These are phyloP conservation scores for Kickxella alabastrina DNA, from an alignment of 192 early-diverging fungal genomes.

Conservation along the genomic window DNA sequence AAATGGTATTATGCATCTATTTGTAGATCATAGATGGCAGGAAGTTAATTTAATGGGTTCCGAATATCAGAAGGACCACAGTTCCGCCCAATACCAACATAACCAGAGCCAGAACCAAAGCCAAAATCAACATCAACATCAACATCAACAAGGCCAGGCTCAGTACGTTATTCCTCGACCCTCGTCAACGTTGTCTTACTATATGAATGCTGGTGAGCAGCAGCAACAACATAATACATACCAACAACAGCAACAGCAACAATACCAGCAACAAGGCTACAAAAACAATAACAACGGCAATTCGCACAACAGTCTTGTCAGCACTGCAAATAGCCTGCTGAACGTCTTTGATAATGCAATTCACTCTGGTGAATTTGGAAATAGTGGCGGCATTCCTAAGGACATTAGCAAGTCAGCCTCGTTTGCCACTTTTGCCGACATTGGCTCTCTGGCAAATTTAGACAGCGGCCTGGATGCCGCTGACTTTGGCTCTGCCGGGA, in stretches of 20 bases:
- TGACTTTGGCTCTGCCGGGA: background rate
- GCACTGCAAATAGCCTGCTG: background rate
- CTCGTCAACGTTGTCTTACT: conserved; percentile 15
- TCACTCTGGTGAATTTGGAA: background rate
- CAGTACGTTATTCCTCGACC: conserved; percentile 5
- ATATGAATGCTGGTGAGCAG: conserved; percentile 3
- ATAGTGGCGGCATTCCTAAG: background rate
- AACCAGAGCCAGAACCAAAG: background rate
- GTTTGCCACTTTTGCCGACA: background rate
- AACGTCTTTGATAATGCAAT: conserved; percentile 1
- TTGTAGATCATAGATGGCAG: conserved; percentile 39
- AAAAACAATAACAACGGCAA: too few relatives aligned
- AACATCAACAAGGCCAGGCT: background rate
- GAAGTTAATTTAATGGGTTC: conserved; percentile 8
- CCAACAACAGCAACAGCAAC: background rate
- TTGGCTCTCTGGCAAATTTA: background rate
- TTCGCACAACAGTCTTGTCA: background rate
- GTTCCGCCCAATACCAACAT: background rate
- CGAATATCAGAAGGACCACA: background rate
- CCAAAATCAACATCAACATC: background rate
- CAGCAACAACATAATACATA: conserved; percentile 3
- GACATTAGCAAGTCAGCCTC: background rate
- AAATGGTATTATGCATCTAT: too few relatives aligned
- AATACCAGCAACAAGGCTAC: too few relatives aligned
- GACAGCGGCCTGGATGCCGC: background rate